These are phyloP conservation scores for Fusarium odoratissimum DNA, from an alignment of 2,329 filamentous ascomycete genomes.

Conservation along the genomic window DNA sequence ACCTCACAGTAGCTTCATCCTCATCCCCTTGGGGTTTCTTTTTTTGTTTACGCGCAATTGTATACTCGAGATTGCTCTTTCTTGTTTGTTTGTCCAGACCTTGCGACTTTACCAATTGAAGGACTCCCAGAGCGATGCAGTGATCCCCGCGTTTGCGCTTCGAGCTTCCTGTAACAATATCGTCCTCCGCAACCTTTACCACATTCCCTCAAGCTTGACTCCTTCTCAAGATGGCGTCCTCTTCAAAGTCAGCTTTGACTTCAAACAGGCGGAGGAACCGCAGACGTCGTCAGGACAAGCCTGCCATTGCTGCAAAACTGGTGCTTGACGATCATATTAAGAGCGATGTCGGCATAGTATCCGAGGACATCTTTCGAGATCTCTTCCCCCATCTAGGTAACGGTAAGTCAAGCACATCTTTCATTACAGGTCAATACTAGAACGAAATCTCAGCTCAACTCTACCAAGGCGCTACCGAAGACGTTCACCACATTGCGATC, in stretches of 20 bases:
- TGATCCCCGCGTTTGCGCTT: conserved; percentile 34
- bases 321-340: conserved; percentile 87
- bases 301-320: conserved; percentile 81
- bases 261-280: conserved; percentile 57
- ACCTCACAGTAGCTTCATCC: conserved; percentile 17
- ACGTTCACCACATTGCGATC: conserved; percentile 74
- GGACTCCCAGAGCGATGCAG: conserved; percentile 25
- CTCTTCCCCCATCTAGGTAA: conserved; percentile 74
- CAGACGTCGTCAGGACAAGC: conserved; percentile 74
- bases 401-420: conserved; percentile 55
- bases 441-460: conserved; percentile 13
- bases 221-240: conserved; percentile 46
- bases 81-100: neutral
- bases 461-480: conserved; percentile 43
- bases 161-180: conserved; percentile 19
- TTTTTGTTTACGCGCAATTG: conserved; percentile 7
- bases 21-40: conserved; percentile 8
- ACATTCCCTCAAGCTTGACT: neutral
- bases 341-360: conserved; percentile 86
- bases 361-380: conserved; percentile 85
- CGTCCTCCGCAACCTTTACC: conserved; percentile 16
- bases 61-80: neutral
- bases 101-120: conserved; percentile 1
- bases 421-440: neutral
- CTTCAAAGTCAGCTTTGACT: conserved; percentile 41